phyloP scores from a whole-genome alignment of 108 stramenopile species.

The Skeletonema grethae region DNA sequence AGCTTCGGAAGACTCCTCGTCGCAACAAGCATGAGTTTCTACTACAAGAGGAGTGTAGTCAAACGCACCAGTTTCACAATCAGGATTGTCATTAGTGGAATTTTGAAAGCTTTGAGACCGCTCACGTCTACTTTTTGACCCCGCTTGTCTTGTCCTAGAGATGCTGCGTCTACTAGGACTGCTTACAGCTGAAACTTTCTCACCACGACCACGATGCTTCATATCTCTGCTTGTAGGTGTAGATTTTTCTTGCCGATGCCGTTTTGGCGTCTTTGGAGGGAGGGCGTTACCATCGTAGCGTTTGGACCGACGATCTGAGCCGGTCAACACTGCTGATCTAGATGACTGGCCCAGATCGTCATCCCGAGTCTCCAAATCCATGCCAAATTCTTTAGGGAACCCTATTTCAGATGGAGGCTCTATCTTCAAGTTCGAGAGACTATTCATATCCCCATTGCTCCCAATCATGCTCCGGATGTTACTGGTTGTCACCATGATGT shows the following conservation, averaged over 20 bases:
- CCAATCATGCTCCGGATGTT: neutral
- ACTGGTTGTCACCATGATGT: neutral
- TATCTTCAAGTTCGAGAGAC: neutral
- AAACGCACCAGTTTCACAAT: slow-evolving; percentile 5
- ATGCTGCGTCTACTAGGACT: too few species aligned
- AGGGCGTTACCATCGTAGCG: neutral
- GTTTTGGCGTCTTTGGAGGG: neutral
- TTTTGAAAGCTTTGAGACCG: neutral
- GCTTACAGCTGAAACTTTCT: neutral
- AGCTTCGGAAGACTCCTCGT: neutral
- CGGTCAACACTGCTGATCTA: too few species aligned
- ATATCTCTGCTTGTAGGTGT: neutral
- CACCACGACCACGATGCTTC: neutral
- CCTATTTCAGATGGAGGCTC: neutral
- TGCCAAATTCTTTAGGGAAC: neutral
- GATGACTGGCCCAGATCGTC: neutral
- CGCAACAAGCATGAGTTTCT: neutral
- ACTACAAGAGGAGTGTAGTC: neutral
- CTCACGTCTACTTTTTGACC: neutral
- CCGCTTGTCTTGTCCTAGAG: neutral
- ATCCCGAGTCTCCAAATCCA: neutral
- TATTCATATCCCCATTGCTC: neutral
- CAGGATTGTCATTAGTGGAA: neutral
- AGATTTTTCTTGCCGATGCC: neutral
- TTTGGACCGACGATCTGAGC: neutral